A percentile compares a stretch with the other conserved stretches of the same genome.
Evolutionary conservation across 2,329 filamentous ascomycete genomes (phyloP).

Genomic region (Ophioceras dolichostomum): DNA sequence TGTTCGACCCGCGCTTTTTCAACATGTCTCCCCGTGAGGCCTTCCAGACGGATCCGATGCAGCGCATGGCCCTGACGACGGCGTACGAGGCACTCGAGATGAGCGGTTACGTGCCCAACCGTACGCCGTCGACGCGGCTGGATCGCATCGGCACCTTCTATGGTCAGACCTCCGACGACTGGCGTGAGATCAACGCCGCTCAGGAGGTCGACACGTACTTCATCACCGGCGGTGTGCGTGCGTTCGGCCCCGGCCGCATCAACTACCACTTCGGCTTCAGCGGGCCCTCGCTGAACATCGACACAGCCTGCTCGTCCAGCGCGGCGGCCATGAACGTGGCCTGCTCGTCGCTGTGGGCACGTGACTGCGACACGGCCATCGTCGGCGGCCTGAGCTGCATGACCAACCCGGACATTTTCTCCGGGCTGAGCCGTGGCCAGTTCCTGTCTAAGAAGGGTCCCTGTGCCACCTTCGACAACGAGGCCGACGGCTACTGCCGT

Average conservation of each 20-base stretch:
- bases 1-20: constrained; percentile 77
- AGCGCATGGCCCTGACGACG: constrained; percentile 62
- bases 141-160: constrained; percentile 60
- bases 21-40: constrained; percentile 79
- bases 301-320: constrained; percentile 70
- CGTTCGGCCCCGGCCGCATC: constrained; percentile 43
- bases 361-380: constrained; percentile 71
- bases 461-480: constrained; percentile 72
- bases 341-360: constrained; percentile 61
- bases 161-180: constrained; percentile 65
- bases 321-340: constrained; percentile 59
- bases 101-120: constrained; percentile 63
- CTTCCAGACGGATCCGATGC: constrained; percentile 70
- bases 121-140: constrained; percentile 56
- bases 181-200: constrained; percentile 61
- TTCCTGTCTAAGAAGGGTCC: constrained; percentile 67
- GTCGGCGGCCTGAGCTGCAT: constrained; percentile 68
- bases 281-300: constrained; percentile 59
- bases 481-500: constrained; percentile 72
- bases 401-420: constrained; percentile 72
- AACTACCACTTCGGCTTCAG: constrained; percentile 70
- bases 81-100: constrained; percentile 76
- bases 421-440: constrained; percentile 62
- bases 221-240: constrained; percentile 29
- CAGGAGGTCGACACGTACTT: constrained; percentile 54